Conservation (phyloP, 768 basidiomycete genomes). For the Lyophyllum atratum region DNA sequence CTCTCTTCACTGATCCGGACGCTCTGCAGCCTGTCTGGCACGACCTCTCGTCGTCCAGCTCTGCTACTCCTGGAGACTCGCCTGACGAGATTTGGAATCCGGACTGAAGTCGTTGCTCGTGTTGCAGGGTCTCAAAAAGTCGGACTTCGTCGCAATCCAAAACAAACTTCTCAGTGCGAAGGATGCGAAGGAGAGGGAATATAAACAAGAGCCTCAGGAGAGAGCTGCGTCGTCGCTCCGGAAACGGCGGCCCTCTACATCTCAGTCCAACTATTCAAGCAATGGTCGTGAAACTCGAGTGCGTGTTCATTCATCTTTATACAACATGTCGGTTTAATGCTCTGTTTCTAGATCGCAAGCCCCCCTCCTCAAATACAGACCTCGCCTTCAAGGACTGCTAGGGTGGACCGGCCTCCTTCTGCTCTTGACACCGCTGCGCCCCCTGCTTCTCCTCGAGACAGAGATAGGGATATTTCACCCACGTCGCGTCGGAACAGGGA, state of each 20-base stretch:
- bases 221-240: conserved; percentile 68
- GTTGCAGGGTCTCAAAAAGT: conserved; percentile 69
- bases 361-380: conserved; percentile 52
- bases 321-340: conserved; percentile 11
- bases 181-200: conserved; percentile 53
- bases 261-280: conserved; percentile 75
- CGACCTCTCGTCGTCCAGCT: conserved; percentile 51
- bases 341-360: conserved; percentile 53
- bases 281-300: conserved; percentile 48
- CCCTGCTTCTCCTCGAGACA: conserved; percentile 25
- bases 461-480: conserved; percentile 43
- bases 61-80: conserved; percentile 49
- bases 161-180: conserved; percentile 72
- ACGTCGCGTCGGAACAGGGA: conserved; percentile 68
- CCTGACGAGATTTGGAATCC: conserved; percentile 58
- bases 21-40: conserved; percentile 62
- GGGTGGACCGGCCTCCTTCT: conserved; percentile 22
- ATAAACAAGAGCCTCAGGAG: conserved; percentile 57
- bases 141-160: conserved; percentile 73
- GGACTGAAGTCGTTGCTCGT: conserved; percentile 65
- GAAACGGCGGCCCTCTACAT: conserved; percentile 76
- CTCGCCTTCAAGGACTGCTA: conserved; percentile 32
- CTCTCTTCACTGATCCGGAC: conserved; percentile 55
- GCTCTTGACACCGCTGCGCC: conserved; percentile 21
- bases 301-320: conserved; percentile 7